Base-by-base conservation (phyloP, 164 flowering plant species). In the Tinospora cordifolia region DNA sequence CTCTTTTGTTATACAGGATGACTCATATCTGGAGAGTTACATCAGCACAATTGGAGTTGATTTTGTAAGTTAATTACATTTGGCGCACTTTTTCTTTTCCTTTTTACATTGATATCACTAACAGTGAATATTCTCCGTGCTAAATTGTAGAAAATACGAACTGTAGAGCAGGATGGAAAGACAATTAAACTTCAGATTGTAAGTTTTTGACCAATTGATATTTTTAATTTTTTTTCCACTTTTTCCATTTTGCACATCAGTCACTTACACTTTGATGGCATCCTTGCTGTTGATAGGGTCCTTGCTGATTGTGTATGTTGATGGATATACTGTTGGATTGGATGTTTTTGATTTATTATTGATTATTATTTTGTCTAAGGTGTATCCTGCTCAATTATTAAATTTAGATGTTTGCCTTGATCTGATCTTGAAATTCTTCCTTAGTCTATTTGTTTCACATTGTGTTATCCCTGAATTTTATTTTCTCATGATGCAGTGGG, bases 1-100 rank as follows among this genome's bases (percentile, higher is more conserved):
- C 34, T 21, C 22, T 34, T 73, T 39, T 77, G 47, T 47, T 34
- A 51, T 71, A 19, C 83, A 93, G 98, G 97, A 93, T 81, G 97
- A 93, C 76, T 93, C 98, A 10, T 93, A 93, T 73, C 78, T 90
- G 78, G 98, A 93, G 65, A 90, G 98, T 80, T 91, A 90, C 82
- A 93, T 91, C 79, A 91, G 98, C 75, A 93, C 98, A 60, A 91
- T 93, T 62, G 97, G 97, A 47, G 98, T 93, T 62, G 98, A 93
- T 74, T 93, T 91, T 77, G 98, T 93, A 82, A 91, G 98, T 78
- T 54, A 54, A 19, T n/a, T 4, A 6, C 60, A 54, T 1, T 54
- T 8, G 3, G 8, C 22, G 5, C 47, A n/a, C 19, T 14, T 46
- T 30, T 30, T n/a, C n/a, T n/a, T 65, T 30, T 1, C 39, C 15